phyloP scores from a whole-genome alignment of 768 basidiomycete species.

The Serendipita sp. region DNA sequence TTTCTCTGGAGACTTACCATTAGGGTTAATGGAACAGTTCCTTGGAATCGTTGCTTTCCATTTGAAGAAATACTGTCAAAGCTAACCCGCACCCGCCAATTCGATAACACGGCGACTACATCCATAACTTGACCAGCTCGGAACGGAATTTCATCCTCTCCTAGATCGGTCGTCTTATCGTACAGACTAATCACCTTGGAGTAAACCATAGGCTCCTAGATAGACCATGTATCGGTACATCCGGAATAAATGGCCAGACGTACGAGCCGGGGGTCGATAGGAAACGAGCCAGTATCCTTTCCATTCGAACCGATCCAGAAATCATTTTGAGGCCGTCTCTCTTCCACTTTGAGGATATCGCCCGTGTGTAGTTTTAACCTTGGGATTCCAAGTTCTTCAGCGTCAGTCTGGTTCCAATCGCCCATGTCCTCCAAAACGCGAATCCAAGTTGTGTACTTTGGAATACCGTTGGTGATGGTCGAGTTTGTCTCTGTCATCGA shows the following conservation, averaged over 20 bases:
- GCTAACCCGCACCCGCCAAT: background rate
- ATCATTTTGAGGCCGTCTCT: background rate
- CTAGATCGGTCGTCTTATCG: background rate
- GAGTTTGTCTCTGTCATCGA: no score
- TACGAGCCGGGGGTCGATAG: background rate
- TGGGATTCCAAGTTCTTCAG: background rate
- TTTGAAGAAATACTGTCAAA: background rate
- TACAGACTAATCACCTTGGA: background rate
- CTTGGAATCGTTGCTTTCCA: background rate
- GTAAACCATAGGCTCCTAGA: background rate
- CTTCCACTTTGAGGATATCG: background rate
- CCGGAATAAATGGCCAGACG: background rate
- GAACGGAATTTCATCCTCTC: background rate
- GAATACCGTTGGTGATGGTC: no score
- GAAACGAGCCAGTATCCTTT: background rate
- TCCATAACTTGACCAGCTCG: background rate
- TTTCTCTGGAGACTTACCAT: background rate
- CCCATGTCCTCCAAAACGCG: no score
- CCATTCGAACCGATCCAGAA: background rate
- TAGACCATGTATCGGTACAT: background rate
- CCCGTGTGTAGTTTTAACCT: background rate
- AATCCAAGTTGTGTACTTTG: no score
- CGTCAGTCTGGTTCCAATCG: no score
- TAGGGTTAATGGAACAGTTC: background rate
- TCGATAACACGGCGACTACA: background rate